These are phyloP conservation scores for Jatropha podagrica DNA, from an alignment of 441 rosid genomes.

Conservation along the genomic window DNA sequence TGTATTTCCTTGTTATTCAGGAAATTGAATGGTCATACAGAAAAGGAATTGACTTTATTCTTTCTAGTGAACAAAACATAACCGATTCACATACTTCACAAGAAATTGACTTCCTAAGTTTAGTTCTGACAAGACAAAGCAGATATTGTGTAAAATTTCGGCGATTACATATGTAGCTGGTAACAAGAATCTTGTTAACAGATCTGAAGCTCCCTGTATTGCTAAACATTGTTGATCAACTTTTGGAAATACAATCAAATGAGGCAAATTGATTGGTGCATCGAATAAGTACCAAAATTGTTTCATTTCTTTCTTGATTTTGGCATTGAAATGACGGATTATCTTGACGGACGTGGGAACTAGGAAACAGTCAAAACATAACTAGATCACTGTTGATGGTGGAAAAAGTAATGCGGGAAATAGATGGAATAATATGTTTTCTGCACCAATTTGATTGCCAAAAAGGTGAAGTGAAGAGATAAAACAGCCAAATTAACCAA, in stretches of 20 bases:
- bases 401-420: background rate
- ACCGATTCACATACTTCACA: background rate
- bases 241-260: background rate
- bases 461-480: background rate
- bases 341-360: background rate
- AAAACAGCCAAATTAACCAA: background rate
- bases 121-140: no score
- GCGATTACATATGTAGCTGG: background rate
- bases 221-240: background rate
- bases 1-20: no score
- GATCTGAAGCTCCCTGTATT: background rate
- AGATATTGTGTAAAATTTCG: no score
- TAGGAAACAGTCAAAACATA: background rate
- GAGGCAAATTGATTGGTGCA: background rate
- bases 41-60: background rate
- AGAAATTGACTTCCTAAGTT: no score
- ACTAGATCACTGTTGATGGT: background rate
- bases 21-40: background rate
- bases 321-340: background rate
- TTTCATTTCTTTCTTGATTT: background rate
- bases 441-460: background rate
- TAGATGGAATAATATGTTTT: background rate
- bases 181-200: background rate
- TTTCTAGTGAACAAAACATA: background rate
- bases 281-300: background rate